A percentile compares a stretch with the other conserved stretches of the same genome.
Conservation (phyloP, 2,329 filamentous ascomycete genomes). For the Gaeumannomyces tritici region DNA sequence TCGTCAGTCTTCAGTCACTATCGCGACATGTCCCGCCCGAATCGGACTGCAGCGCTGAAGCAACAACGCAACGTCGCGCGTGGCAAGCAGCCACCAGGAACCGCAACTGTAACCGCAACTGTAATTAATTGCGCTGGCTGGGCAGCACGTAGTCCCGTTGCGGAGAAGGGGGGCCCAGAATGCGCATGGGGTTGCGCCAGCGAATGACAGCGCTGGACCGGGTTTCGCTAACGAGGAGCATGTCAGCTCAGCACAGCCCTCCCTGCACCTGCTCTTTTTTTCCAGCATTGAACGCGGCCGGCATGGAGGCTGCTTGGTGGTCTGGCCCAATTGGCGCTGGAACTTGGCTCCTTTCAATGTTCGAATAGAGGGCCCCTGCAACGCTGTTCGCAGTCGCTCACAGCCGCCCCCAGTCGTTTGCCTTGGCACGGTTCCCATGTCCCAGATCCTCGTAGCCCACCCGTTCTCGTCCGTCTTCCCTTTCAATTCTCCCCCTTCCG, state of each 20-base stretch:
- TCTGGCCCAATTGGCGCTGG: not conserved
- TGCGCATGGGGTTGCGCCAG: not conserved
- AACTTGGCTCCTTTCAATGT: not conserved
- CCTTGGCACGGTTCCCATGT: conserved; percentile 1
- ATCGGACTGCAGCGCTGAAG: too few species aligned
- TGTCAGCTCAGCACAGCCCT: not conserved
- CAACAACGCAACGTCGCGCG: too few species aligned
- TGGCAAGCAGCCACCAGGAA: too few species aligned
- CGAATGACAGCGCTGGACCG: not conserved
- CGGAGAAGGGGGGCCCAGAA: not conserved
- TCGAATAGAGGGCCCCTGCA: not conserved
- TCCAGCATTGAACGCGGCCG: too few species aligned
- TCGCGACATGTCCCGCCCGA: too few species aligned
- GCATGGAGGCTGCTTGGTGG: not conserved
- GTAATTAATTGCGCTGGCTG: not conserved
- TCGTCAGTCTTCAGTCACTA: too few species aligned
- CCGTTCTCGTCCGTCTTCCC: conserved; percentile 8
- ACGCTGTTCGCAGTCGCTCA: not conserved
- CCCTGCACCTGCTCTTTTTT: not conserved
- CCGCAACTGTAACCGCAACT: too few species aligned
- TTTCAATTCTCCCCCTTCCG: conserved; percentile 9
- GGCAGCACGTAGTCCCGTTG: not conserved
- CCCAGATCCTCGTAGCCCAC: conserved; percentile 1
- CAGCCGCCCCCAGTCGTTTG: not conserved
- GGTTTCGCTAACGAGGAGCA: not conserved